Percentiles rank a stretch among this genome's conserved stretches.
Evolutionary conservation across 345 rosid genomes (phyloP).

Genomic region (Arabidopsis thaliana): DNA sequence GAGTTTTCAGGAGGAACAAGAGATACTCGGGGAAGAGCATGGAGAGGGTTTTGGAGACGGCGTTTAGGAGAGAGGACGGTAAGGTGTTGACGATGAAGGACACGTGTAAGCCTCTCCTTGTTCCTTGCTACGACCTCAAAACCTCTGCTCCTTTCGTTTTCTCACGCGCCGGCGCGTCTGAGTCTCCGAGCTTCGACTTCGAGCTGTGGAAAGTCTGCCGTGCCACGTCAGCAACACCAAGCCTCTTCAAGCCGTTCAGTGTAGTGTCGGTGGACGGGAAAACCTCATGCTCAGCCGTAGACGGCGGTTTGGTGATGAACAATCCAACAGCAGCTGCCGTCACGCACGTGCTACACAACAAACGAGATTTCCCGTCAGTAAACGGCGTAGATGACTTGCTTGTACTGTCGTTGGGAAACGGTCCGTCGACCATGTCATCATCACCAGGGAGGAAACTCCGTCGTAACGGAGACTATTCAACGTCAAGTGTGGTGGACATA

Average conservation of each 20-base stretch:
- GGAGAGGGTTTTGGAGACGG: constrained; percentile 67
- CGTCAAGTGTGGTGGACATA: constrained; percentile 72
- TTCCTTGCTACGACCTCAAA: constrained; percentile 94
- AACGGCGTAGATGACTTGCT: constrained; percentile 89
- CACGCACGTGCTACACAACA: constrained; percentile 97
- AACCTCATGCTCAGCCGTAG: constrained; percentile 79
- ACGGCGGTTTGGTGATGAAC: constrained; percentile 97
- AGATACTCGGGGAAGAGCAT: constrained; percentile 73
- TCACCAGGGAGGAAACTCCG: constrained; percentile 45
- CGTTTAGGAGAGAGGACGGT: constrained; percentile 68
- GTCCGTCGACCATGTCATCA: constrained; percentile 48
- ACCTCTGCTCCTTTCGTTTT: constrained; percentile 96
- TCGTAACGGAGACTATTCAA: constrained; percentile 67
- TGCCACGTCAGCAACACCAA: constrained; percentile 88
- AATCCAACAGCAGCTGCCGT: constrained; percentile 95
- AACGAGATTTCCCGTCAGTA: constrained; percentile 83
- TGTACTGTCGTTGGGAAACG: constrained; percentile 86
- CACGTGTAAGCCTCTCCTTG: constrained; percentile 92
- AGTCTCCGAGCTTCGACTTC: constrained; percentile 88
- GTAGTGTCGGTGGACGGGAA: constrained; percentile 78
- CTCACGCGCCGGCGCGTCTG: constrained; percentile 95
- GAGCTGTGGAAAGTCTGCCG: constrained; percentile 92
- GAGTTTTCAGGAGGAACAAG: constrained; percentile 53
- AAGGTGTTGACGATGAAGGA: constrained; percentile 72
- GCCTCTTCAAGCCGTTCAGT: constrained; percentile 77